phyloP scores from a whole-genome alignment of 805 yeast genomes.

The Ogataea parapolymorpha region DNA sequence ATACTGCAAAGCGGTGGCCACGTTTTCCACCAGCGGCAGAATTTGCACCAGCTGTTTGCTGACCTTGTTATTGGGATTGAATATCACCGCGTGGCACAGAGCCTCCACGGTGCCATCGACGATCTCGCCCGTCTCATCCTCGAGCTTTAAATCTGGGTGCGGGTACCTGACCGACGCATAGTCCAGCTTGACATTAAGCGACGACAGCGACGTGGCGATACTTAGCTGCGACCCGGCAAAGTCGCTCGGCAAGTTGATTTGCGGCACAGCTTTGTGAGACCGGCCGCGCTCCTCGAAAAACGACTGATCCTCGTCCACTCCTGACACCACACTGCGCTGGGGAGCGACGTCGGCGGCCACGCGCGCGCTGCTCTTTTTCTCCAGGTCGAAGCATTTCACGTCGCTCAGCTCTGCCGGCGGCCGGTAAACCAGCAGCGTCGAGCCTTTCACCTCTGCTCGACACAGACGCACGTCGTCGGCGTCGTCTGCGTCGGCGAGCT shows the following conservation, averaged over 20 bases:
- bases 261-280: slow-evolving; percentile 4
- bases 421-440: slow-evolving; percentile 59
- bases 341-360: neutral
- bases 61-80: slow-evolving; percentile 40
- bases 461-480: slow-evolving; percentile 42
- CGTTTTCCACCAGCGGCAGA: slow-evolving; percentile 54
- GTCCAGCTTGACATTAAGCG: slow-evolving; percentile 14
- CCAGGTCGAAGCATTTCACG: slow-evolving; percentile 31
- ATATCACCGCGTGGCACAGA: slow-evolving; percentile 69
- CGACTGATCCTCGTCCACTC: slow-evolving; percentile 2
- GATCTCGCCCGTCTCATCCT: slow-evolving; percentile 41
- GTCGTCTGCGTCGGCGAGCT: slow-evolving; percentile 33
- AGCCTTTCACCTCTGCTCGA: slow-evolving; percentile 69
- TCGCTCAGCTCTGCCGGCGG: slow-evolving; percentile 46
- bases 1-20: slow-evolving; percentile 40
- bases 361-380: slow-evolving; percentile 1
- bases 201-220: slow-evolving; percentile 11
- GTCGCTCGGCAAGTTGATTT: slow-evolving; percentile 8
- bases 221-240: slow-evolving; percentile 17
- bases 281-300: slow-evolving; percentile 1
- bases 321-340: neutral
- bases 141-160: slow-evolving; percentile 59
- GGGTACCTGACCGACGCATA: slow-evolving; percentile 47
- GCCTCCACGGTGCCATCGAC: slow-evolving; percentile 64
- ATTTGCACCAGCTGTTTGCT: slow-evolving; percentile 44